Percentiles rank a stretch among this genome's conserved stretches.
phyloP scores from a whole-genome alignment of 495 filamentous ascomycete species.

The Usnea hakonensis region DNA sequence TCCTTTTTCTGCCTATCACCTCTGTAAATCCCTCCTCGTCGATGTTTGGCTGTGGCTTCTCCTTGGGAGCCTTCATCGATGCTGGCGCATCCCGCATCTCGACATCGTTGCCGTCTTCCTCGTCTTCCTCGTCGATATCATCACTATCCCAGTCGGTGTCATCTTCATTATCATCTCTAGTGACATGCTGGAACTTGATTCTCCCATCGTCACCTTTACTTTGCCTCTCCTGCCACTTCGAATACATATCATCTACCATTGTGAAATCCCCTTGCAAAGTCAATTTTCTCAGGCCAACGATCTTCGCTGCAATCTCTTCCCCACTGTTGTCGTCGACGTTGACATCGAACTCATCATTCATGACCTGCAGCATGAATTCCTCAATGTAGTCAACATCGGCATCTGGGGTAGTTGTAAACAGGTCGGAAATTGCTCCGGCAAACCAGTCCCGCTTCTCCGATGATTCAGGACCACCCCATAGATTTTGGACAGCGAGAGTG shows the following conservation, averaged over 20 bases:
- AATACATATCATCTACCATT: conserved; percentile 60
- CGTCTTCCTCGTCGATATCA: conserved; percentile 42
- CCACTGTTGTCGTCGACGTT: conserved; percentile 84
- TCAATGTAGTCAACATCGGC: conserved; percentile 81
- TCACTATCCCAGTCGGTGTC: conserved; percentile 50
- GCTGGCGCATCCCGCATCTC: conserved; percentile 71
- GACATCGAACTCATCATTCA: conserved; percentile 93
- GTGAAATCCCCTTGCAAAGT: conserved; percentile 56
- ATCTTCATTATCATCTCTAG: conserved; percentile 41
- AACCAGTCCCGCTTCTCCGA: conserved; percentile 93
- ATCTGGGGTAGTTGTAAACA: conserved; percentile 62
- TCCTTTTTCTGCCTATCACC: conserved; percentile 66
- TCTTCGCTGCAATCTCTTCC: conserved; percentile 60
- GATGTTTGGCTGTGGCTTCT: conserved; percentile 64
- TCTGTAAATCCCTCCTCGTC: conserved; percentile 96
- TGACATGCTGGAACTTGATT: conserved; percentile 49
- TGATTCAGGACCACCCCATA: conserved; percentile 82
- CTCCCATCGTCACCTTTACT: conserved; percentile 45
- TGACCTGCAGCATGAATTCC: conserved; percentile 71
- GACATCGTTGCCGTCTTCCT: conserved; percentile 50
- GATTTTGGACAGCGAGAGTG: conserved; percentile 73
- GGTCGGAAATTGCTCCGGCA: conserved; percentile 77
- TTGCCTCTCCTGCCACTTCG: conserved; percentile 52
- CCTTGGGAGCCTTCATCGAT: conserved; percentile 49
- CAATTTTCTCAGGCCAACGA: conserved; percentile 58